Base-by-base conservation (phyloP, 768 basidiomycete species). In the Gloeostereum incarnatum region DNA sequence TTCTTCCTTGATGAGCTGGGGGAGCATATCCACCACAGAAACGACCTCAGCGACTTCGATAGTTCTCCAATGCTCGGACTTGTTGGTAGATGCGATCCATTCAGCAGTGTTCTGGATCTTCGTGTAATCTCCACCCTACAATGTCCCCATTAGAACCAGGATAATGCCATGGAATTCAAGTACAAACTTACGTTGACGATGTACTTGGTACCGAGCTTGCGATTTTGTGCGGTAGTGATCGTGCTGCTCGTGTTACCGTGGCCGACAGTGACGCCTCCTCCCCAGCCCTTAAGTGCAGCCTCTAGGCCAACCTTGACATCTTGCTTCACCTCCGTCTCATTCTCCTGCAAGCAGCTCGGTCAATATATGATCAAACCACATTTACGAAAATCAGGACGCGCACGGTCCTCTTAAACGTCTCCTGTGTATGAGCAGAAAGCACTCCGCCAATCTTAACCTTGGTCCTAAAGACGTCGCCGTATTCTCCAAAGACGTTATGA, bases 301-400 rank as follows among this genome's bases (percentile, higher is more conserved):
- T 34, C 32, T 8, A 34, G 32, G 10, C 32, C 32, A 19, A 16
- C 32, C 17, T 34, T 34, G 10, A 34, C 32, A 34, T 34, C 32
- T 18, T 34, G 32, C 18, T 34, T 34, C 10, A 34, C 32, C 18
- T 34, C 10, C 8, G 32, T 18, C 32, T 34, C 32, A 34, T 34
- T 34, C 17, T 34, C 32, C 32, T 34, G 32, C 17, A 34, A 13
- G 9, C 8, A 8, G 26, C 14, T 9, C 26, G 17, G 18, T 13
- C 17, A 13, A 18, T 8, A 10, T 13, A 16, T 10, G 9, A 34
- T 8, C 32, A 34, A 10, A 19, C 13, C 8, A 18, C 10, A n/a
- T n/a, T n/a, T n/a, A 13, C 9, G 11, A 34, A 19, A 13, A 13
- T 10, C 9, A 34, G 13, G 13, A 34, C 17, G 8, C n/a, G n/a